Base-by-base conservation (phyloP, 108 stramenopile genomes). In the Bacterosira constricta region DNA sequence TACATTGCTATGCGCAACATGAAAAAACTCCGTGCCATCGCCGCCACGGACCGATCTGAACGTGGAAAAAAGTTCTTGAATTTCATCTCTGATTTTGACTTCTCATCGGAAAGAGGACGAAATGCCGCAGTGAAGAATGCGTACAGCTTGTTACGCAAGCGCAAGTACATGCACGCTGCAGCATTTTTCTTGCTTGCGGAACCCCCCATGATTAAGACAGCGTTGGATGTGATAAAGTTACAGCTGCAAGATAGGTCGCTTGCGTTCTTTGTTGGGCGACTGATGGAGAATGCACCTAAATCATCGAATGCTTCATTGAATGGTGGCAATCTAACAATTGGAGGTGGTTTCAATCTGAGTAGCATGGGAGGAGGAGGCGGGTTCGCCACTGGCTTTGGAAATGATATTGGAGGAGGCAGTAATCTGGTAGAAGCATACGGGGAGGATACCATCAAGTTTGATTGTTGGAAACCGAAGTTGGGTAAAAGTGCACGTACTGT, bases 121-220 rank as follows among this genome's bases (percentile, higher is more conserved):
- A 84, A 80, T 31, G 90, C 93, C 13, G 93, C 90, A 1, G 93
- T 91, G 66, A 94, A 94, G 67, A 94, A 94, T 77, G 93, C 90
- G 0, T 94, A 84, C 59, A 94, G 93, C 66, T 70, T 94, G 58
- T 78, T 94, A 31, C 51, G 90, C 4, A 94, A 94, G 57, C 71
- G 85, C 15, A 79, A 84, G 41, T 90, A 94, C 68, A 74, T 61
- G 25, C 63, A 79, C 44, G 93, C 93, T 44, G 81, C 93, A 25
- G 76, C 90, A 8, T 94, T 94, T 69, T 94, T 94, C 75, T 66
- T 94, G 58, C 82, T 94, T 30, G 75, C 90, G 6, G 87, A 91
- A 63, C 93, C 93, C 6, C 93, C 93, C 15, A 81, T 88, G 63
- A 74, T 89, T 23, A 91, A 90, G 56, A 82, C 88, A 23, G 88